A percentile compares a stretch with the other conserved stretches of the same genome.
Conservation (phyloP, 2,329 filamentous ascomycete species). For the Penicillium digitatum region DNA sequence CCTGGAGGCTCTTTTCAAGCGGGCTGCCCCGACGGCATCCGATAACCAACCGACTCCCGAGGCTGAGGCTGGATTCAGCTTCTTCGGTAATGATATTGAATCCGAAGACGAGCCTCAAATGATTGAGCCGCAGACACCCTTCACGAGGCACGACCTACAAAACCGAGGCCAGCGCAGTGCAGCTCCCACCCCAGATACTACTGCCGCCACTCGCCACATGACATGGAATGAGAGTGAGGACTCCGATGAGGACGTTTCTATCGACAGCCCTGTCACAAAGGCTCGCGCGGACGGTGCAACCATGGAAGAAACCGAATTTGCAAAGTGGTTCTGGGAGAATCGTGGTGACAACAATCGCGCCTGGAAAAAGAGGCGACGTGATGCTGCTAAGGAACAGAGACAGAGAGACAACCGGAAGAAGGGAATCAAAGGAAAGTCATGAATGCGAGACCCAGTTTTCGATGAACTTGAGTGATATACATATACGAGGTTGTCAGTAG, state of each 20-base stretch:
- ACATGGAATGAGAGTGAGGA: conserved; percentile 29
- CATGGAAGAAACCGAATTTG: conserved; percentile 53
- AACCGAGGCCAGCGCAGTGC: conserved; percentile 68
- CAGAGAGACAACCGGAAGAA: conserved; percentile 57
- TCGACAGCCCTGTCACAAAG: conserved; percentile 27
- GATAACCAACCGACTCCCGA: conserved; percentile 36
- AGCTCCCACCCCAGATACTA: conserved; percentile 91
- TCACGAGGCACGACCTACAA: conserved; percentile 72
- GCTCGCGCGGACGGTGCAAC: conserved; percentile 5
- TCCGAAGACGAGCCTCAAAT: conserved; percentile 47
- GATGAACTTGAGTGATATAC: not conserved
- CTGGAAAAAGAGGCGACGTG: conserved; percentile 54
- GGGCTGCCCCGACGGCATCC: conserved; percentile 47
- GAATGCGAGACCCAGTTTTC: not conserved
- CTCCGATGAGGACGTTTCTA: conserved; percentile 21
- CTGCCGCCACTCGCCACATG: conserved; percentile 56
- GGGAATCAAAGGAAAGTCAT: conserved; percentile 40
- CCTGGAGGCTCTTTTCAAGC: conserved; percentile 88
- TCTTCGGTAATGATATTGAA: conserved; percentile 62
- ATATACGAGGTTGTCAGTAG: not conserved
- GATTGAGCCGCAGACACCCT: conserved; percentile 70
- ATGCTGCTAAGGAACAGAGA: conserved; percentile 58
- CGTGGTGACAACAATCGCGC: conserved; percentile 49
- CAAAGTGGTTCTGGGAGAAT: conserved; percentile 59
- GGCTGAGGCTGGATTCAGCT: conserved; percentile 66